phyloP scores from a whole-genome alignment of 768 basidiomycete species.

The Lentinula detonsa region DNA sequence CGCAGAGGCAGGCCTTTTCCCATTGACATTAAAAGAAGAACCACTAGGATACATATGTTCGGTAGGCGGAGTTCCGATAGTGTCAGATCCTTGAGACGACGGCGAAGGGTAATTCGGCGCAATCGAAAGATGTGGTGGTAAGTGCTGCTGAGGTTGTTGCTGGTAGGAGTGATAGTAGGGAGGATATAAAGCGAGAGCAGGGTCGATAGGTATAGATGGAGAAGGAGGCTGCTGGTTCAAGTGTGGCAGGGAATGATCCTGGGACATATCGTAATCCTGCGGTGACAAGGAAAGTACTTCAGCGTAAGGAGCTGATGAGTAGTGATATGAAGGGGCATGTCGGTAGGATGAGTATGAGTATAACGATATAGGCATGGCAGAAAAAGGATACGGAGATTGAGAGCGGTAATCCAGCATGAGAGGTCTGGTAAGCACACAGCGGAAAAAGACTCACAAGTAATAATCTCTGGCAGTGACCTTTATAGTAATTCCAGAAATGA shows the following conservation, averaged over 20 bases:
- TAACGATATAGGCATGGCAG: not conserved
- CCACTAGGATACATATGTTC: conserved; percentile 45
- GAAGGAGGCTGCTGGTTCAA: conserved; percentile 51
- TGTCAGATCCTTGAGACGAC: conserved; percentile 75
- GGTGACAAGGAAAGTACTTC: conserved; percentile 23
- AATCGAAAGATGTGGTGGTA: conserved; percentile 50
- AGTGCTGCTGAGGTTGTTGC: conserved; percentile 31
- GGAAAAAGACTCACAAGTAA: not conserved
- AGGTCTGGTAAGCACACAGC: not conserved
- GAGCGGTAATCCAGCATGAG: not conserved
- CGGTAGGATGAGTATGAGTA: conserved; percentile 3
- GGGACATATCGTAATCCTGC: conserved; percentile 36
- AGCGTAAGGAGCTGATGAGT: not conserved
- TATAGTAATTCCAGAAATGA: not conserved
- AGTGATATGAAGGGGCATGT: not conserved
- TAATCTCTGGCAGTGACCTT: not conserved
- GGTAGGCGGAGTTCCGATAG: conserved; percentile 66
- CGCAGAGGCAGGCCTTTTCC: conserved; percentile 61
- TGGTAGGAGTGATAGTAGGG: conserved; percentile 58
- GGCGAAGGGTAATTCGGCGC: conserved; percentile 66
- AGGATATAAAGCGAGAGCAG: conserved; percentile 61
- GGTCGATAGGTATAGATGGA: conserved; percentile 63
- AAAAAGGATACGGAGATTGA: not conserved
- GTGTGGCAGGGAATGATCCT: conserved; percentile 29
- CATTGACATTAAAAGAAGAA: conserved; percentile 45